Conservation (phyloP, 1,139 yeast genomes). For the Yamadazyma epiphylla region DNA sequence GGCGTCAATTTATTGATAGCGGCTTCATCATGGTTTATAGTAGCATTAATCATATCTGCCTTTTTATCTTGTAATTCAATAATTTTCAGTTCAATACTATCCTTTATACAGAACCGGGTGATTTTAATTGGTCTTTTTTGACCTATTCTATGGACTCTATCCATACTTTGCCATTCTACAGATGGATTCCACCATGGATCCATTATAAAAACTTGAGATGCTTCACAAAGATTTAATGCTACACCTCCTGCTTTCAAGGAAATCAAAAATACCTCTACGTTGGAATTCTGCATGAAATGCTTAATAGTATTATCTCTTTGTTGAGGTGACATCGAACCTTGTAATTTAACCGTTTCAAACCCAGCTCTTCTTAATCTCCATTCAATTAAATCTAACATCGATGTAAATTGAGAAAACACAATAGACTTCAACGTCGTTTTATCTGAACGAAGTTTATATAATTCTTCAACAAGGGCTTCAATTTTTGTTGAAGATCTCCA, state of each 20-base stretch:
- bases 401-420: constrained; percentile 94
- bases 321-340: constrained; percentile 94
- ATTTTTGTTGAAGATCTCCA: constrained; percentile 96
- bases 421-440: constrained; percentile 87
- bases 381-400: constrained; percentile 92
- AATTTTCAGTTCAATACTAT: constrained; percentile 92
- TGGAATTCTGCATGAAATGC: constrained; percentile 87
- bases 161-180: constrained; percentile 98
- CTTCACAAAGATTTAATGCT: constrained; percentile 92
- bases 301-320: constrained; percentile 90
- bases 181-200: constrained; percentile 99
- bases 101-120: constrained; percentile 89
- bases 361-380: constrained; percentile 96
- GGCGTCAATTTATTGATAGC: constrained; percentile 88
- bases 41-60: constrained; percentile 96
- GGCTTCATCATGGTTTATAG: constrained; percentile 86
- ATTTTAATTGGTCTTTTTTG: constrained; percentile 94
- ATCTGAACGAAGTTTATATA: constrained; percentile 82
- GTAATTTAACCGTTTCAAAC: constrained; percentile 85
- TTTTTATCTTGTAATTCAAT: constrained; percentile 94
- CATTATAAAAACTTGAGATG: constrained; percentile 89
- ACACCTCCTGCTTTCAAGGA: constrained; percentile 98
- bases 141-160: constrained; percentile 95
- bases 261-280: constrained; percentile 89
- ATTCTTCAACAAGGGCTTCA: constrained; percentile 91